These are phyloP conservation scores for Penicillium sp. DNA, from an alignment of 2,329 filamentous ascomycete genomes.

Conservation along the genomic window DNA sequence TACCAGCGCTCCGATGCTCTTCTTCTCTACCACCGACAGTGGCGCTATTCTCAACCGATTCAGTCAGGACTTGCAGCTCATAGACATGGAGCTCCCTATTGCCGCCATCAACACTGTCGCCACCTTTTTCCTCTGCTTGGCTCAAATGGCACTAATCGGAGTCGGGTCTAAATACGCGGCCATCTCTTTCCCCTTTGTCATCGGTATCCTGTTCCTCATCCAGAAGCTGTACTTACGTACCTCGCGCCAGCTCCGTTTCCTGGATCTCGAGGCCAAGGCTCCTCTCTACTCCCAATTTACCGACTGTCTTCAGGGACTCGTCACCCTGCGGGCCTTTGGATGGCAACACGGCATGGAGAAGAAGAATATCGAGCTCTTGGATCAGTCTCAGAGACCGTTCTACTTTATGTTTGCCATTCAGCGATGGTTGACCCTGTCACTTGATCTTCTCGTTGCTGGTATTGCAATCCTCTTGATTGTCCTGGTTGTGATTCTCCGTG, in stretches of 20 bases:
- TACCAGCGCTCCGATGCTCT: constrained; percentile 42
- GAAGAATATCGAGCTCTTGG: constrained; percentile 47
- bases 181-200: constrained; percentile 49
- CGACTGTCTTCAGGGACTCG: constrained; percentile 52
- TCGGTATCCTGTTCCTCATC: constrained; percentile 46
- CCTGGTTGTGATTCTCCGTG: constrained; percentile 45
- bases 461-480: constrained; percentile 48
- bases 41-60: constrained; percentile 42
- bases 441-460: constrained; percentile 48
- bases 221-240: constrained; percentile 58
- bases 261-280: constrained; percentile 59
- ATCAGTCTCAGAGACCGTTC: constrained; percentile 53
- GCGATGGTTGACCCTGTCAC: constrained; percentile 51
- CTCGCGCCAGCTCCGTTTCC: constrained; percentile 54
- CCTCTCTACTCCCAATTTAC: constrained; percentile 56
- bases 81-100: constrained; percentile 43
- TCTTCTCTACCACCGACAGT: constrained; percentile 41
- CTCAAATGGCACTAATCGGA: constrained; percentile 48
- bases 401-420: constrained; percentile 56
- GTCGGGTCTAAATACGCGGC: constrained; percentile 46
- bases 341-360: constrained; percentile 47
- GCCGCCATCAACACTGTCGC: constrained; percentile 39
- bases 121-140: constrained; percentile 36
- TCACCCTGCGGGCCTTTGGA: constrained; percentile 54
- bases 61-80: constrained; percentile 43